Conservation (phyloP, 1,284 basidiomycete genomes). For the Microbotryomycetes sp. region DNA sequence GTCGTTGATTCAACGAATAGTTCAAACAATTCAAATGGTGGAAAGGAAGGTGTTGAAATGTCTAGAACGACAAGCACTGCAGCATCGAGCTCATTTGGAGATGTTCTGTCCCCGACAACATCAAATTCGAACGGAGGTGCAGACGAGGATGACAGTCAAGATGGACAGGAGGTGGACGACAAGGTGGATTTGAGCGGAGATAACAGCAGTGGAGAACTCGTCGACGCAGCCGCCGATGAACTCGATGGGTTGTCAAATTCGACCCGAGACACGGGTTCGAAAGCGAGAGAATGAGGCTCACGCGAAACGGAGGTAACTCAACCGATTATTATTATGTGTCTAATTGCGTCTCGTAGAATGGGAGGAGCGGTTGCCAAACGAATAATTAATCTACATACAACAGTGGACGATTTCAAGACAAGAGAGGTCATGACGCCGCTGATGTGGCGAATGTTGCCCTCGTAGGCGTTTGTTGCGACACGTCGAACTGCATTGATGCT, state of each 20-base stretch:
- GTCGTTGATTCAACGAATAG: neutral
- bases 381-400: too few relatives aligned
- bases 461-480: conserved; percentile 29
- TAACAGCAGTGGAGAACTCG: neutral
- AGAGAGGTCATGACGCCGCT: too few relatives aligned
- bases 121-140: neutral
- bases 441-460: conserved; percentile 23
- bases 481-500: neutral
- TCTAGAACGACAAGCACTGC: neutral
- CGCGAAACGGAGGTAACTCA: too few relatives aligned
- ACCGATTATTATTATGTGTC: too few relatives aligned
- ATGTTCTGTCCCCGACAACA: too few relatives aligned
- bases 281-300: too few relatives aligned
- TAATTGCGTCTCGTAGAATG: too few relatives aligned
- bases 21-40: neutral
- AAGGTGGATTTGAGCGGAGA: neutral
- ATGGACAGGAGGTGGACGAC: neutral
- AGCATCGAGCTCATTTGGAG: neutral
- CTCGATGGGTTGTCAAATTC: neutral
- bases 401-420: too few relatives aligned
- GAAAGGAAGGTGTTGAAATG: neutral
- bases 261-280: too few relatives aligned
- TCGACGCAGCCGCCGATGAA: neutral
- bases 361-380: too few relatives aligned
- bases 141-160: neutral